Conservation (phyloP, 805 yeast genomes). For the Kurtzmaniella fragi region DNA sequence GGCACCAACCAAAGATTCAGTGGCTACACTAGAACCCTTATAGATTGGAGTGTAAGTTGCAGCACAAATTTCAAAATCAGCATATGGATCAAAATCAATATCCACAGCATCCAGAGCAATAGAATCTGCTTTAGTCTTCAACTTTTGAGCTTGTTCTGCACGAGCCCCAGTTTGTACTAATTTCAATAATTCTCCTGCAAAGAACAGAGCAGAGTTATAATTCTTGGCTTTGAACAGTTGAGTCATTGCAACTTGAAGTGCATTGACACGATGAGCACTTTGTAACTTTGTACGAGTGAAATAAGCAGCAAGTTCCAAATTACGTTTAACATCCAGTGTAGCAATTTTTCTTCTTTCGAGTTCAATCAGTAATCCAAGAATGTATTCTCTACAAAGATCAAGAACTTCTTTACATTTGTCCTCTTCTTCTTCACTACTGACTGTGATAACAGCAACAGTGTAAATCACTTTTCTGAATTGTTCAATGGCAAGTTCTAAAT, state of each 20-base stretch:
- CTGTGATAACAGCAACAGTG: slow-evolving; percentile 66
- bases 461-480: slow-evolving; percentile 77
- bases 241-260: slow-evolving; percentile 92
- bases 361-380: slow-evolving; percentile 88
- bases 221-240: slow-evolving; percentile 87
- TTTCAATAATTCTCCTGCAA: slow-evolving; percentile 78
- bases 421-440: slow-evolving; percentile 70
- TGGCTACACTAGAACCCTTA: slow-evolving; percentile 59
- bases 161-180: slow-evolving; percentile 69
- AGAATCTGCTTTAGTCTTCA: slow-evolving; percentile 75
- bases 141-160: slow-evolving; percentile 83
- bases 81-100: slow-evolving; percentile 88
- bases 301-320: slow-evolving; percentile 91
- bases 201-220: slow-evolving; percentile 80
- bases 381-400: slow-evolving; percentile 78
- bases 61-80: slow-evolving; percentile 88
- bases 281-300: slow-evolving; percentile 83
- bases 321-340: slow-evolving; percentile 68
- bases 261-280: slow-evolving; percentile 78
- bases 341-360: slow-evolving; percentile 80
- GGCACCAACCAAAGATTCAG: slow-evolving; percentile 88
- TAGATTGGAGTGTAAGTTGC: slow-evolving; percentile 85
- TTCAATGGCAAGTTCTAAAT: slow-evolving; percentile 74
- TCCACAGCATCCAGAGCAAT: slow-evolving; percentile 82
- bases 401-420: slow-evolving; percentile 68